A percentile compares a stretch with the other conserved stretches of the same genome.
Evolutionary conservation across 495 filamentous ascomycete species (phyloP).

Genomic region (Penicillium malachiteum): DNA sequence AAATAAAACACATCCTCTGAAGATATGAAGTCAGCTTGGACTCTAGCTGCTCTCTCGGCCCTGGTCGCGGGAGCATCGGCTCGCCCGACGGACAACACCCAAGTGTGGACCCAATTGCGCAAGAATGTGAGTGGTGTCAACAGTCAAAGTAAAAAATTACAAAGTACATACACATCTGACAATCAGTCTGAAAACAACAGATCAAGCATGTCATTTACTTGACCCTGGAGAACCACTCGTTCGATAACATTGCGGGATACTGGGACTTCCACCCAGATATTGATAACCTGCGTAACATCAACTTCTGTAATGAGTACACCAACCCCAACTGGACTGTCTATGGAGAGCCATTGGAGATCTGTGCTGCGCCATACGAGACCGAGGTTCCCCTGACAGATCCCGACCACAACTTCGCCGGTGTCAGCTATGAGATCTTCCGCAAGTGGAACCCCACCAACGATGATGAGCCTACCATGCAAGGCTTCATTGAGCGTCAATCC

Average conservation of each 20-base stretch:
- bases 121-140: slow-evolving; percentile 25
- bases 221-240: slow-evolving; percentile 48
- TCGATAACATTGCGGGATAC: slow-evolving; percentile 46
- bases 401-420: slow-evolving; percentile 43
- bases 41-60: slow-evolving; percentile 10
- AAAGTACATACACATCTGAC: neutral
- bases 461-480: slow-evolving; percentile 41
- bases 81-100: slow-evolving; percentile 13
- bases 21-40: slow-evolving; percentile 21
- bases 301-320: slow-evolving; percentile 44
- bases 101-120: slow-evolving; percentile 27
- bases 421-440: slow-evolving; percentile 41
- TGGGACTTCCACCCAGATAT: slow-evolving; percentile 43
- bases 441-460: slow-evolving; percentile 39
- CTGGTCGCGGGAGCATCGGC: slow-evolving; percentile 19
- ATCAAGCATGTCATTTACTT: slow-evolving; percentile 48
- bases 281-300: slow-evolving; percentile 36
- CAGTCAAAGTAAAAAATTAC: too few species aligned
- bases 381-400: slow-evolving; percentile 42
- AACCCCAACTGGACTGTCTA: slow-evolving; percentile 45
- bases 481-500: slow-evolving; percentile 45
- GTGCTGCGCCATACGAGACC: slow-evolving; percentile 38
- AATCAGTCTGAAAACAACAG: slow-evolving; percentile 7
- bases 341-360: slow-evolving; percentile 40
- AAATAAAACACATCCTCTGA: neutral